Base-by-base conservation (phyloP, 176 grass and related monocot genomes). In the Hordeum vulgare region DNA sequence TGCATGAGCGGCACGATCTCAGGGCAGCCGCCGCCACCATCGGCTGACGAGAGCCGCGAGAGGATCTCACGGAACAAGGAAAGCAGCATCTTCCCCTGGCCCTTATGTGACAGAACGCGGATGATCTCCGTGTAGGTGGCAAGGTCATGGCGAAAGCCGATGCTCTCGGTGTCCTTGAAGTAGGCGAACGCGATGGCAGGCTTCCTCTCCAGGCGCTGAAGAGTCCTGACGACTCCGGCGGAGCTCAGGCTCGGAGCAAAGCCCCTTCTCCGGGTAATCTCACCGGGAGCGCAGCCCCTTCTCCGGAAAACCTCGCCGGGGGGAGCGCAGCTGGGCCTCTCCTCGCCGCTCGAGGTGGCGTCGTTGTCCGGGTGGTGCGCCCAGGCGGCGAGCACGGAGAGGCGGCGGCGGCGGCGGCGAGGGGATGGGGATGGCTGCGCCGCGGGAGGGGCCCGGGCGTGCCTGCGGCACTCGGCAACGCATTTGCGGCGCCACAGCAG, bases 131-230 rank as follows among this genome's bases (percentile, higher is more conserved):
- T 78, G 29, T 90, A 94, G 26, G 91, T 92, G 17, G 87, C 80
- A 9, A 77, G 37, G 42, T 94, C 91, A 59, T 94, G 94, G 42
- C 28, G 67, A 66, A 97, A 94, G 23, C 94, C 91, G 29, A 86
- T 47, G 60, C 71, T 86, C 39, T 58, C 28, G 3, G 71, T 85
- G 57, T 94, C 83, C 35, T 85, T 90, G 76, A 97, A 94, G 84
- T 90, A 97, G 53, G 85, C 80, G 10, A 94, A 85, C 7, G 92
- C 92, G 1, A 79, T n/a, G 11, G 20, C 68, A 54, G 94, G 92
- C 29, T 82, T 84, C 34, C 26, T 80, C 65, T 64, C 59, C 15
- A 97, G 79, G 78, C 73, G 45, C 20, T 75, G 84, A 10, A 97
- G 88, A 5, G 41, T 89, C 56, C 78, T 61, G 42, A 81, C 61